Evolutionary conservation across 1,139 yeast genomes (phyloP).

Genomic region (Chernovozyma sophiae-reginae): DNA sequence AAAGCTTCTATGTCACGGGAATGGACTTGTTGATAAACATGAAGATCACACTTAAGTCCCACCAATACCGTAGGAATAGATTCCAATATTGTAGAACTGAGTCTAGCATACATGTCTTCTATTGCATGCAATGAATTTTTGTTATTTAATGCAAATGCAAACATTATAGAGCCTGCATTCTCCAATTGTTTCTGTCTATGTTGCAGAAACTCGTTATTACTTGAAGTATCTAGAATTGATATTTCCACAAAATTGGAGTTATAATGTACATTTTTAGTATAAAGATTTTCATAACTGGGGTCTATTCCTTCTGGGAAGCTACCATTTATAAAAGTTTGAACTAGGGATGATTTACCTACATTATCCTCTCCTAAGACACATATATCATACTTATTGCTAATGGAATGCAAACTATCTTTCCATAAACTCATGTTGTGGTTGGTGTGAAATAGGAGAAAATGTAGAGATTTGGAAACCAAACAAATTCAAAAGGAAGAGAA

Average conservation of each 20-base stretch:
- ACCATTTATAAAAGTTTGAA: constrained; percentile 22
- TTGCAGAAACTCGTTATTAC: constrained; percentile 25
- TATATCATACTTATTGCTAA: constrained; percentile 27
- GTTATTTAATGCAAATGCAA: constrained; percentile 29
- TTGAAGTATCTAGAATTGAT: constrained; percentile 25
- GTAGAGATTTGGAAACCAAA: background rate
- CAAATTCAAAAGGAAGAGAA: background rate
- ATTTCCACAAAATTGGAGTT: constrained; percentile 18
- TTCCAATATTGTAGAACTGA: constrained; percentile 15
- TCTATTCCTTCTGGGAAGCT: constrained; percentile 19
- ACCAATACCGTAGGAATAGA: constrained; percentile 30
- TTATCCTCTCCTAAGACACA: constrained; percentile 29
- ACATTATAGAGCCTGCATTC: constrained; percentile 28
- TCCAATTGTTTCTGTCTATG: constrained; percentile 24
- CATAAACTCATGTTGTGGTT: constrained; percentile 6
- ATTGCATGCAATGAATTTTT: constrained; percentile 24
- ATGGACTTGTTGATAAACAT: constrained; percentile 22
- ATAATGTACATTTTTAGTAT: constrained; percentile 17
- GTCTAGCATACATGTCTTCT: constrained; percentile 23
- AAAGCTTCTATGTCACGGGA: constrained; percentile 27
- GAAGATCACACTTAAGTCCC: constrained; percentile 31
- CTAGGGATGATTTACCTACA: constrained; percentile 29
- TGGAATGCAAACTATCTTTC: constrained; percentile 18
- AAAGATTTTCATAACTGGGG: constrained; percentile 25
- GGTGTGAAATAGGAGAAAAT: too few species aligned